Evolutionary conservation across 179 eudicot species (phyloP).

Genomic region (Gypsophila paniculata): DNA sequence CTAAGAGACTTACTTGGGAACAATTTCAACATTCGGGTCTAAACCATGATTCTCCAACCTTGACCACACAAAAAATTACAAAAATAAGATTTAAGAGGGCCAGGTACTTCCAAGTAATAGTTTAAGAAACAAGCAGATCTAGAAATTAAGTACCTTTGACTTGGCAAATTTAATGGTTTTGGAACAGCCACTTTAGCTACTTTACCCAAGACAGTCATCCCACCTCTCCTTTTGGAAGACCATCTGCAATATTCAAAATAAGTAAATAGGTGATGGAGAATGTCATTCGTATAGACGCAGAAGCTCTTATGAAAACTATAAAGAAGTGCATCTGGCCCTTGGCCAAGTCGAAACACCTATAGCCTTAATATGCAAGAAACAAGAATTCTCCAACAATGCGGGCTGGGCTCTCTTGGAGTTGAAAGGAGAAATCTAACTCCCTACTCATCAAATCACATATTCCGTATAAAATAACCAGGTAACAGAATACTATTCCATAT

Average conservation of each 20-base stretch:
- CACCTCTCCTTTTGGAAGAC: conserved; percentile 83
- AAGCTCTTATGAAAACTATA: neutral
- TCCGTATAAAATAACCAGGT: neutral
- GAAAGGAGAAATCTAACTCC: neutral
- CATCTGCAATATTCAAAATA: conserved; percentile 45
- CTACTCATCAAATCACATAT: neutral
- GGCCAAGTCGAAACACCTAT: neutral
- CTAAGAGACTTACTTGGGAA: conserved; percentile 81
- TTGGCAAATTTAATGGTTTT: conserved; percentile 90
- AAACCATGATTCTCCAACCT: conserved; percentile 96
- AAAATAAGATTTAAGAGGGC: conserved; percentile 26
- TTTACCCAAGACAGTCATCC: conserved; percentile 96
- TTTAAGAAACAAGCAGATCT: conserved; percentile 7
- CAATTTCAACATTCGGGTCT: conserved; percentile 93
- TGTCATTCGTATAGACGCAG: no score
- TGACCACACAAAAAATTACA: conserved; percentile 28
- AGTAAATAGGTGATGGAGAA: neutral
- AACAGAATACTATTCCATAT: neutral
- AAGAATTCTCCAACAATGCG: neutral
- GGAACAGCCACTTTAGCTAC: conserved; percentile 98
- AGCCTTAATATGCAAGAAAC: neutral
- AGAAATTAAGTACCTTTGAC: conserved; percentile 64
- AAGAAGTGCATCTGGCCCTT: neutral
- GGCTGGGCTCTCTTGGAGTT: neutral
- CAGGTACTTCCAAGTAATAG: conserved; percentile 9